phyloP scores from a whole-genome alignment of 106 monocot genomes.

The Dendrobium catenatum region DNA sequence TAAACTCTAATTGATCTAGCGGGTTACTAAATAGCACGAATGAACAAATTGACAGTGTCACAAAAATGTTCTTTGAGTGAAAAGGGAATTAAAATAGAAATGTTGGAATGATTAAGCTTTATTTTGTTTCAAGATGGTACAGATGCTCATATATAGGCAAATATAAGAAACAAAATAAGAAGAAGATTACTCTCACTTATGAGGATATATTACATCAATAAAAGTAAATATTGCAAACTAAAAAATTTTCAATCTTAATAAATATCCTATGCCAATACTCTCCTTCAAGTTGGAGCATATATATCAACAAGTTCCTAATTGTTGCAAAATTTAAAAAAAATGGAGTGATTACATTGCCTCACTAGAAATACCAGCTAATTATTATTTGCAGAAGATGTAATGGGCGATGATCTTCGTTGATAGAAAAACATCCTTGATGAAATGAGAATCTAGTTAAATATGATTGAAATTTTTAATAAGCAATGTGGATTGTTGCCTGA shows the following conservation, averaged over 20 bases:
- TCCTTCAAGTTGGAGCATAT: background rate
- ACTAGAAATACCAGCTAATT: no score
- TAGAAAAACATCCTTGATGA: no score
- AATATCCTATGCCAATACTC: background rate
- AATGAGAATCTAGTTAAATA: no score
- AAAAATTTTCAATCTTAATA: background rate
- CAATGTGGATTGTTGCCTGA: no score
- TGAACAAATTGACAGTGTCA: background rate
- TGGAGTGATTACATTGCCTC: no score
- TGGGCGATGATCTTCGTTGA: no score
- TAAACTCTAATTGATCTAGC: background rate
- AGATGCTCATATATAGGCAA: background rate
- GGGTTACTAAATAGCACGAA: background rate
- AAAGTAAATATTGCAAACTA: background rate
- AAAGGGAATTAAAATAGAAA: background rate
- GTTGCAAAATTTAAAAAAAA: background rate
- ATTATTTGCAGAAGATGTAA: no score
- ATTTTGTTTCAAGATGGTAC: background rate
- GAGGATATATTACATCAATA: background rate
- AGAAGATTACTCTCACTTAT: background rate
- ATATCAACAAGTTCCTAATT: background rate
- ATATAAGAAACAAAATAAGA: background rate
- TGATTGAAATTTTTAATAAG: no score
- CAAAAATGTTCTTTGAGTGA: background rate
- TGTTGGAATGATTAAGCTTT: background rate